These are phyloP conservation scores for Exophiala sp. DNA, from an alignment of 2,329 filamentous ascomycete species.

Conservation along the genomic window DNA sequence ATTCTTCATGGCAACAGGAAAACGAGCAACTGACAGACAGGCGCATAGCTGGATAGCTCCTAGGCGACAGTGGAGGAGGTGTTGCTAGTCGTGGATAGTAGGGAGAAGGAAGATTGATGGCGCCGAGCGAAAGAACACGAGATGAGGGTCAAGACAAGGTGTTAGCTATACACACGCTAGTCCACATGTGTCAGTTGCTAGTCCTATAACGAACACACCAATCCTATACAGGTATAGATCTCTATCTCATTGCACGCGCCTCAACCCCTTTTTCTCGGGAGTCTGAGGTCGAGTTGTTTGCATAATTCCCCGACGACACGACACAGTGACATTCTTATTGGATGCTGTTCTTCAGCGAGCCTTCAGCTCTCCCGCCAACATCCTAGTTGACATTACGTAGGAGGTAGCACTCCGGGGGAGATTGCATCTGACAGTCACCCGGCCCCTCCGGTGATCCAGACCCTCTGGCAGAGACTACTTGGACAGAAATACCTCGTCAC, in stretches of 20 bases:
- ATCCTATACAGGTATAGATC: background rate
- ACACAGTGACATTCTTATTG: background rate
- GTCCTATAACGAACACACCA: background rate
- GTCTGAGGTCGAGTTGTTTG: background rate
- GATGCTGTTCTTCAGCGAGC: background rate
- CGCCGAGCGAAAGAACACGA: background rate
- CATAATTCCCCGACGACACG: background rate
- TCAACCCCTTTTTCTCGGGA: background rate
- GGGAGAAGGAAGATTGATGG: background rate
- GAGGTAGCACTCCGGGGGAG: conserved; percentile 1
- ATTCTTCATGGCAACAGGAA: background rate
- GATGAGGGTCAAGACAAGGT: background rate
- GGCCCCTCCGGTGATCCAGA: background rate
- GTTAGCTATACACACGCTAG: background rate
- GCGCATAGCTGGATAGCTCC: background rate
- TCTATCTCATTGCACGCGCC: background rate
- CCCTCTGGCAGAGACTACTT: background rate
- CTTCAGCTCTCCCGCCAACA: background rate
- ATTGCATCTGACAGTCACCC: background rate
- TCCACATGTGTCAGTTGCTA: background rate
- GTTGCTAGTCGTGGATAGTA: background rate
- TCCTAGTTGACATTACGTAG: conserved; percentile 1
- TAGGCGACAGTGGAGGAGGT: background rate
- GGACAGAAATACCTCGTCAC: background rate
- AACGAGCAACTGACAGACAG: background rate